phyloP scores from a whole-genome alignment of 1,284 basidiomycete species.

The Cystobasidium pallidum region DNA sequence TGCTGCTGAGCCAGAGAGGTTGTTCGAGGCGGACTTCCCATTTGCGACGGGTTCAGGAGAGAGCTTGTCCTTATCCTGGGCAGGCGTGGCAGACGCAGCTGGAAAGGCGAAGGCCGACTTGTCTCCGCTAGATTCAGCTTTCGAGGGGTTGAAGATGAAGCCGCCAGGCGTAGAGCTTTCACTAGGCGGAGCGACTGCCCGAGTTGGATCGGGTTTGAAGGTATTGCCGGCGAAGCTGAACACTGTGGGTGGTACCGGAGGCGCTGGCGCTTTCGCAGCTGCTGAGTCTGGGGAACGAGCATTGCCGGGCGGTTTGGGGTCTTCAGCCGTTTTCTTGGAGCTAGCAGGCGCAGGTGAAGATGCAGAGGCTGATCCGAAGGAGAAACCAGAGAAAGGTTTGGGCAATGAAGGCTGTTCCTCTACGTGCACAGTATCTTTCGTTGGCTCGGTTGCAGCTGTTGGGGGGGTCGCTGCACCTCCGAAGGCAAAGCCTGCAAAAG shows the following conservation, averaged over 20 bases:
- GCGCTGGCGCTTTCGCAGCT: slow-evolving; percentile 22
- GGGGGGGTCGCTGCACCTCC: slow-evolving; percentile 25
- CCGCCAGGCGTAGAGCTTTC: slow-evolving; percentile 45
- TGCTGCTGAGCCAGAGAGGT: slow-evolving; percentile 13
- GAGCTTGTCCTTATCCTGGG: slow-evolving; percentile 21
- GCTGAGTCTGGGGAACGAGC: slow-evolving; percentile 4
- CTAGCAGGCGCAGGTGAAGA: not conserved
- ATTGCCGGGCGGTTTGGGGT: not conserved
- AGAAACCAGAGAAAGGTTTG: slow-evolving; percentile 26
- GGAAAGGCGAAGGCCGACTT: slow-evolving; percentile 52
- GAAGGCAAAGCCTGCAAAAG: slow-evolving; percentile 39
- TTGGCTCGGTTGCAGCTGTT: not conserved
- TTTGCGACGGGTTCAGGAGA: slow-evolving; percentile 8
- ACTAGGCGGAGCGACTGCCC: not conserved
- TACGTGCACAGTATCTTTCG: not conserved
- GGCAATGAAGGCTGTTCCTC: slow-evolving; percentile 2
- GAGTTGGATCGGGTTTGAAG: slow-evolving; percentile 46
- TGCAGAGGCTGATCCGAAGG: not conserved
- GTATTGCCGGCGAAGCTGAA: slow-evolving; percentile 49
- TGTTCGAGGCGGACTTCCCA: not conserved
- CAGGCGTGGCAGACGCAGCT: slow-evolving; percentile 23
- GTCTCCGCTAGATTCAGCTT: slow-evolving; percentile 45
- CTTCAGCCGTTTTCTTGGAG: slow-evolving; percentile 2
- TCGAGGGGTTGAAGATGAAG: slow-evolving; percentile 51
- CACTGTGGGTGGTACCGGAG: slow-evolving; percentile 48